Base-by-base conservation (phyloP, 176 grass and related monocot genomes). In the Olyra latifolia region DNA sequence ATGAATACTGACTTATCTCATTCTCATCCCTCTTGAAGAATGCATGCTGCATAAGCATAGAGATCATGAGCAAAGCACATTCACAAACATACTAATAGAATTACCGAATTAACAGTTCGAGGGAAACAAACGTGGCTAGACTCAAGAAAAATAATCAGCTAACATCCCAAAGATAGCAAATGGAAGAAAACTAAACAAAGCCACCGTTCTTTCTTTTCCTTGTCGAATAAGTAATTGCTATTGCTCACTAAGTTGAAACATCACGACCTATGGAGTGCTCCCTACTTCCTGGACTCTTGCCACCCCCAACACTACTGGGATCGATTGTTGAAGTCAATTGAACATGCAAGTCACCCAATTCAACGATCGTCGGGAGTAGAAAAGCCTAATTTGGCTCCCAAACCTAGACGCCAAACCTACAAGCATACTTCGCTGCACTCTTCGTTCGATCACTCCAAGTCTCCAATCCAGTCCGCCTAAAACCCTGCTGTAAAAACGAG, bases 21-120 rank as follows among this genome's bases (percentile, higher is more conserved):
- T 83, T 89, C 46, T 96, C 93, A 53, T 92, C 93, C 76, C 87
- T 88, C 87, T 96, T 96, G 74, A 90, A 85, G 72, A 96, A 91
- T 10, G 86, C 76, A 62, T 89, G 86, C 92, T 94, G 86, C 32
- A 84, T 25, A 79, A 77, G 80, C 28, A 66, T 47, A 59, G 19
- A 30, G 49, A 46, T 68, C 38, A 81, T 22, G 43, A 82, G 53
- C 15, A 88, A n/a, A 65, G 22, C 16, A 43, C 16, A 39, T 19
- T 13, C 28, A 5, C 28, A 55, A 3, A 22, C 17, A 63, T 72
- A 85, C 1, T 5, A 59, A 43, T 23, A 59, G n/a, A 67, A 65
- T 4, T 35, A 35, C 4, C 2, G 32, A 35, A 35, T 40, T 42
- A 28, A 47, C 19, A 75, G 17, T 66, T 46, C 62, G 17, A 69